phyloP scores from a whole-genome alignment of 352 stramenopile species.

The Phytopythium oedochilum region DNA sequence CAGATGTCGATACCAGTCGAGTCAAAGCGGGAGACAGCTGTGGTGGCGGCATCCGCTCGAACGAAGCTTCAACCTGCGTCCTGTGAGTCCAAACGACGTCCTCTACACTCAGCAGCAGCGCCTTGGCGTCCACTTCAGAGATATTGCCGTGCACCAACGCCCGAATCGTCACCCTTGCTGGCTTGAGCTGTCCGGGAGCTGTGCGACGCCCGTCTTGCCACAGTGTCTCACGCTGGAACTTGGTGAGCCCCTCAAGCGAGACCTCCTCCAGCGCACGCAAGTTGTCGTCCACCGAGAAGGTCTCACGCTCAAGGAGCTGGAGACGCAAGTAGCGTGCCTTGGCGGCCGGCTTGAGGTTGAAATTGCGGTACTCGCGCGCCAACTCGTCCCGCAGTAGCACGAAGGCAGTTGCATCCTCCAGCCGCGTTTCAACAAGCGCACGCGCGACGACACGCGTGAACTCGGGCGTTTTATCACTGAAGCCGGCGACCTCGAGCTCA shows the following conservation, averaged over 20 bases:
- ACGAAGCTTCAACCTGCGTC: too few species aligned
- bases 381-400: conserved; percentile 50
- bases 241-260: conserved; percentile 19
- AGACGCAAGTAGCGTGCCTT: conserved; percentile 70
- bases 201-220: conserved; percentile 9
- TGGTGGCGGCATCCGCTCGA: neutral
- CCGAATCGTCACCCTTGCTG: conserved; percentile 9
- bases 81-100: neutral
- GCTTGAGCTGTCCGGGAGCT: neutral
- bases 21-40: neutral
- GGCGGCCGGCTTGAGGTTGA: conserved; percentile 51
- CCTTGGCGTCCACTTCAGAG: conserved; percentile 20
- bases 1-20: neutral
- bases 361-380: conserved; percentile 60
- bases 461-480: conserved; percentile 61
- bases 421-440: conserved; percentile 24
- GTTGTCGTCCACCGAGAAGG: conserved; percentile 59
- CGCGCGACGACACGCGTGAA: conserved; percentile 44
- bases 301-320: conserved; percentile 55
- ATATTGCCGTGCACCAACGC: conserved; percentile 71
- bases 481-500: conserved; percentile 60
- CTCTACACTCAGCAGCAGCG: conserved; percentile 36
- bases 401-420: conserved; percentile 25
- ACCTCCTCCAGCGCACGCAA: conserved; percentile 32
- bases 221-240: conserved; percentile 18